Evolutionary conservation across 2,329 filamentous ascomycete genomes (phyloP).

Genomic region (Penicillium fuscoglaucum): DNA sequence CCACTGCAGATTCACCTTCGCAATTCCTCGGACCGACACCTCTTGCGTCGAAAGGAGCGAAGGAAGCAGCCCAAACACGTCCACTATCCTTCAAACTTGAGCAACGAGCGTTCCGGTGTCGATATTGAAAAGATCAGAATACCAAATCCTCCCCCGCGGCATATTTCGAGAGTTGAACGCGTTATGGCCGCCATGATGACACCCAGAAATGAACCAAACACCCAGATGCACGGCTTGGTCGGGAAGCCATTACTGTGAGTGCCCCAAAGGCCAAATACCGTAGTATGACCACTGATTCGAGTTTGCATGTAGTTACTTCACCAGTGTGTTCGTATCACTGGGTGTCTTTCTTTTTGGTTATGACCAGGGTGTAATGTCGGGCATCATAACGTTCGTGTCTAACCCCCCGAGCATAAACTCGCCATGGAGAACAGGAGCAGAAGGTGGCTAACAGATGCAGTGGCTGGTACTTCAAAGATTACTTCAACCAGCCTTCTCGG

Average conservation of each 20-base stretch:
- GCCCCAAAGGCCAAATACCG: conserved; percentile 6
- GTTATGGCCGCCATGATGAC: conserved; percentile 84
- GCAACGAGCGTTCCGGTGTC: conserved; percentile 42
- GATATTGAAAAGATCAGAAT: conserved; percentile 63
- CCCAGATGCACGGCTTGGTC: conserved; percentile 84
- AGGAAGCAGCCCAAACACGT: conserved; percentile 62
- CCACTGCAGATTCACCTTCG: conserved; percentile 70
- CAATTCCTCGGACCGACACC: conserved; percentile 59
- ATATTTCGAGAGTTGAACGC: conserved; percentile 66
- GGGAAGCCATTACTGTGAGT: conserved; percentile 89
- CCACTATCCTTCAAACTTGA: conserved; percentile 61
- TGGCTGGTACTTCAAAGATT: conserved; percentile 82
- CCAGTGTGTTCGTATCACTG: conserved; percentile 71
- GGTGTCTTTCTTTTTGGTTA: conserved; percentile 67
- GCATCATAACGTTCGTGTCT: conserved; percentile 63
- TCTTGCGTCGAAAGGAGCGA: conserved; percentile 47
- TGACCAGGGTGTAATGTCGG: conserved; percentile 66
- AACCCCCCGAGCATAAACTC: not conserved
- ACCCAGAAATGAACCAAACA: conserved; percentile 64
- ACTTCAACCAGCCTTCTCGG: conserved; percentile 84
- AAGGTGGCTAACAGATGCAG: conserved; percentile 47
- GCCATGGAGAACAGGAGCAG: not conserved
- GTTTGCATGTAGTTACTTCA: conserved; percentile 72
- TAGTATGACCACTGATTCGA: conserved; percentile 18
- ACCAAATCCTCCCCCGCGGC: conserved; percentile 65